A percentile compares a stretch with the other conserved stretches of the same genome.
Conservation (phyloP, 768 basidiomycete genomes). For the Hebeloma cylindrosporum region DNA sequence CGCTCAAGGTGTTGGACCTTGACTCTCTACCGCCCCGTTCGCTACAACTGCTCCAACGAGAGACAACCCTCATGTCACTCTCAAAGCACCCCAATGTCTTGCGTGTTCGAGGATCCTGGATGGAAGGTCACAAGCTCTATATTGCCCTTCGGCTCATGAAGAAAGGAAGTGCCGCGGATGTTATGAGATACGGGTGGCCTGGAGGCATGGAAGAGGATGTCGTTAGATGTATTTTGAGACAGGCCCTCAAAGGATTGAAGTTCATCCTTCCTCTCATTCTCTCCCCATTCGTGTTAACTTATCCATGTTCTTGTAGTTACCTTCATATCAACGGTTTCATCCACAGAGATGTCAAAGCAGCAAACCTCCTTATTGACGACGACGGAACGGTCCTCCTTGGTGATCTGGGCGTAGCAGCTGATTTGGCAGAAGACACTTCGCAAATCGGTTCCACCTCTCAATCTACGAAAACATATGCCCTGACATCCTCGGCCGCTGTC, state of each 20-base stretch:
- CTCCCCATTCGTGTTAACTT: conserved; percentile 3
- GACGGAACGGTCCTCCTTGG: conserved; percentile 89
- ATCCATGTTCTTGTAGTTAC: conserved; percentile 48
- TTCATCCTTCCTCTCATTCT: conserved; percentile 34
- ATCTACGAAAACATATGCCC: conserved; percentile 25
- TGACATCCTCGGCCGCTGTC: conserved; percentile 32
- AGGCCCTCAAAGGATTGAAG: conserved; percentile 88
- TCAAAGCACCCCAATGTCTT: conserved; percentile 93
- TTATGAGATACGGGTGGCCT: conserved; percentile 81
- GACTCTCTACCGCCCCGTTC: conserved; percentile 73
- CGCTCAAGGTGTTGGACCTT: conserved; percentile 88
- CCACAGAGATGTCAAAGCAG: conserved; percentile 94
- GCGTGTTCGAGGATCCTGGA: conserved; percentile 89
- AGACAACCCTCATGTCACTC: conserved; percentile 90
- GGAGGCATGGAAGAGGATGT: conserved; percentile 94
- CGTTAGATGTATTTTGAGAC: conserved; percentile 77
- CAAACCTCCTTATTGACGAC: conserved; percentile 89
- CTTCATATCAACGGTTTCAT: conserved; percentile 89
- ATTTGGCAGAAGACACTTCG: conserved; percentile 67
- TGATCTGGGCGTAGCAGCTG: conserved; percentile 90
- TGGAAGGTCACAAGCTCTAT: conserved; percentile 76
- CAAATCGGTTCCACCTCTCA: conserved; percentile 27
- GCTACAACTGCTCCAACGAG: conserved; percentile 72
- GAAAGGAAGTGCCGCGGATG: conserved; percentile 81
- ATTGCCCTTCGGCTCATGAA: conserved; percentile 92